A percentile compares a stretch with the other conserved stretches of the same genome.
Conservation (phyloP, 2,329 filamentous ascomycete species). For the Fusarium aywerte region DNA sequence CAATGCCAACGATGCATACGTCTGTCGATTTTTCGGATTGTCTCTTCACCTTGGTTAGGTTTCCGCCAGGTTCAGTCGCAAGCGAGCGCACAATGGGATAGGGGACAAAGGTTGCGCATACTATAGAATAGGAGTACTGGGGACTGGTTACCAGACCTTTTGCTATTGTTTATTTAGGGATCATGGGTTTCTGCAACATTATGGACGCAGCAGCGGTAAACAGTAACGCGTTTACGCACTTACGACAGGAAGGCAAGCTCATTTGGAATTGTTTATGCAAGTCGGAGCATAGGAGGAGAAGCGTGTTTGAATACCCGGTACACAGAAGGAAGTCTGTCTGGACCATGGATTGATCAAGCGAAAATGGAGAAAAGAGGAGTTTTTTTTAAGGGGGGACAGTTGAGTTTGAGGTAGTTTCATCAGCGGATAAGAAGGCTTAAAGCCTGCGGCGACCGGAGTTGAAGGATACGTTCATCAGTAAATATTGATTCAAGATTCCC, state of each 20-base stretch:
- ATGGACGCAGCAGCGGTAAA: slow-evolving; percentile 22
- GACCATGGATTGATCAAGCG: background rate
- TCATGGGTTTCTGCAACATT: slow-evolving; percentile 15
- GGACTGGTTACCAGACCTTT: slow-evolving; percentile 20
- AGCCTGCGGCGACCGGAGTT: slow-evolving; percentile 14
- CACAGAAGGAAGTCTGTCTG: background rate
- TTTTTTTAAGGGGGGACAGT: background rate
- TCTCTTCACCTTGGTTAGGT: slow-evolving; percentile 20
- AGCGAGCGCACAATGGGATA: slow-evolving; percentile 28
- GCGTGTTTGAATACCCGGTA: slow-evolving; percentile 33
- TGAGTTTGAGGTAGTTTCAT: background rate
- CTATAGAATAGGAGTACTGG: slow-evolving; percentile 40
- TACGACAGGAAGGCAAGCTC: slow-evolving; percentile 12
- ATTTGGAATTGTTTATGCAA: slow-evolving; percentile 27
- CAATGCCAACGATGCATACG: background rate
- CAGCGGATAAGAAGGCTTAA: background rate
- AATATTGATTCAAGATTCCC: background rate
- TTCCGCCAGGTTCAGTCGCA: slow-evolving; percentile 21
- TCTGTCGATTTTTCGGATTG: slow-evolving; percentile 35
- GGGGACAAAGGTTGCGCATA: slow-evolving; percentile 27
- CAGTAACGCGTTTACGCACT: slow-evolving; percentile 29
- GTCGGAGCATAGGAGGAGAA: slow-evolving; percentile 22
- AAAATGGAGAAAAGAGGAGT: background rate
- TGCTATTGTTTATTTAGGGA: slow-evolving; percentile 24
- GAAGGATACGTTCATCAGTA: slow-evolving; percentile 1